Base-by-base conservation (phyloP, 805 yeast genomes). In the Metschnikowia matae region DNA sequence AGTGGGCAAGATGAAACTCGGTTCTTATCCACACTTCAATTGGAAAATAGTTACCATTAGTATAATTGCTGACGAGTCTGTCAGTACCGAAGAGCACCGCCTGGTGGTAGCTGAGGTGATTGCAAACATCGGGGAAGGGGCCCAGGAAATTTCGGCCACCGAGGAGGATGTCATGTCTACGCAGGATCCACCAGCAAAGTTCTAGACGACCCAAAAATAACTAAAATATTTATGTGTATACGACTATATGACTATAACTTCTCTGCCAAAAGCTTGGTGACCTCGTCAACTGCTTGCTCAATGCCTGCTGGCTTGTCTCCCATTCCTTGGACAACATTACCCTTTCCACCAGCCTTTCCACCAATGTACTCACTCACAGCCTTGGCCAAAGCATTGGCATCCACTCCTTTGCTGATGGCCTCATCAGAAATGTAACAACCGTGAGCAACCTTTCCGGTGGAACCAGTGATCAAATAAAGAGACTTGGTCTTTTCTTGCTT, bases 331-430 rank as follows among this genome's bases (percentile, higher is more conserved):
- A 89, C 89, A 49, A 91, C 84, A 58, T 89, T 88, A 56, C 97
- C 98, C 73, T 89, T 94, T 69, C 99, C 99, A 73, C 99, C 99
- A 51, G 96, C 95, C 69, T 87, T 89, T 70, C 99, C 99, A 57
- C 99, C 99, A 60, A 94, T 82, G 61, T 77, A 74, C 35, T 74
- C 70, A 41, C 91, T 75, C 40, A 87, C 98, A 50, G 79, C 72
- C 48, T 77, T 70, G 32, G 95, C 95, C 58, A 90, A 78, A 29
- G 81, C 90, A 51, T 84, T 78, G 48, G 95, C 91, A 56, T 85
- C 79, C 18, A 89, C 76, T 58, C 90, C 90, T 64, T 83, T 79
- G 42, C 75, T 75, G 56, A 85, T 71, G 37, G 90, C 87, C 39
- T 70, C 83, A 54, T 87, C 83, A 1, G 92, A 81, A 46, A 94